phyloP scores from a whole-genome alignment of 2,329 filamentous ascomycete species.

The Fusarium kyushuense region DNA sequence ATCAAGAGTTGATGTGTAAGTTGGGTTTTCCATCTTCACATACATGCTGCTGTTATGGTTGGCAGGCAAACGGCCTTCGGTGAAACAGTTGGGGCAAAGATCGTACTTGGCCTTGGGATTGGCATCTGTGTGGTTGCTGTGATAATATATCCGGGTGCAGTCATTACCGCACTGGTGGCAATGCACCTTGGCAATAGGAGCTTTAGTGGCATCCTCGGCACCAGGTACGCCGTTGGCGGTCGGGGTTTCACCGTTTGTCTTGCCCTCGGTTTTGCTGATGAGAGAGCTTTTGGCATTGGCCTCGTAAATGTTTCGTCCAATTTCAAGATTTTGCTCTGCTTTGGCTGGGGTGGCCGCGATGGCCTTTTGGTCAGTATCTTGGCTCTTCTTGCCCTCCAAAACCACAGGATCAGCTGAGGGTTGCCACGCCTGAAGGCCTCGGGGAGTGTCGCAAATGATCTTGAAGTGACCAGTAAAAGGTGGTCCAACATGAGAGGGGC shows the following conservation, averaged over 20 bases:
- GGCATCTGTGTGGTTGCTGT: slow-evolving; percentile 68
- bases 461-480: slow-evolving; percentile 98
- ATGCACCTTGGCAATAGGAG: slow-evolving; percentile 76
- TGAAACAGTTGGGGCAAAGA: slow-evolving; percentile 89
- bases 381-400: slow-evolving; percentile 69
- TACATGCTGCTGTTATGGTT: slow-evolving; percentile 86
- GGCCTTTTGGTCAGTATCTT: slow-evolving; percentile 80
- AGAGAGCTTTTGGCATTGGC: slow-evolving; percentile 82
- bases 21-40: slow-evolving; percentile 88
- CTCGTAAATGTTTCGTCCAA: slow-evolving; percentile 96
- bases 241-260: slow-evolving; percentile 80
- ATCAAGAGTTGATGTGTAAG: slow-evolving; percentile 81
- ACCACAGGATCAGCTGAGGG: slow-evolving; percentile 82
- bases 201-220: slow-evolving; percentile 73
- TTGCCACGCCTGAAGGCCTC: slow-evolving; percentile 94
- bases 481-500: slow-evolving; percentile 93
- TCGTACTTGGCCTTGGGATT: slow-evolving; percentile 81
- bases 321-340: slow-evolving; percentile 88
- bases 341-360: slow-evolving; percentile 75
- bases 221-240: slow-evolving; percentile 72
- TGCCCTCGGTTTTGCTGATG: slow-evolving; percentile 76
- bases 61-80: slow-evolving; percentile 84
- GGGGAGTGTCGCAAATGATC: slow-evolving; percentile 93
- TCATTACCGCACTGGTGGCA: slow-evolving; percentile 95
- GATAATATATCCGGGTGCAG: slow-evolving; percentile 76